Conservation (phyloP, 1,139 yeast species). For the Blastobotrys raffinosifermentans region DNA sequence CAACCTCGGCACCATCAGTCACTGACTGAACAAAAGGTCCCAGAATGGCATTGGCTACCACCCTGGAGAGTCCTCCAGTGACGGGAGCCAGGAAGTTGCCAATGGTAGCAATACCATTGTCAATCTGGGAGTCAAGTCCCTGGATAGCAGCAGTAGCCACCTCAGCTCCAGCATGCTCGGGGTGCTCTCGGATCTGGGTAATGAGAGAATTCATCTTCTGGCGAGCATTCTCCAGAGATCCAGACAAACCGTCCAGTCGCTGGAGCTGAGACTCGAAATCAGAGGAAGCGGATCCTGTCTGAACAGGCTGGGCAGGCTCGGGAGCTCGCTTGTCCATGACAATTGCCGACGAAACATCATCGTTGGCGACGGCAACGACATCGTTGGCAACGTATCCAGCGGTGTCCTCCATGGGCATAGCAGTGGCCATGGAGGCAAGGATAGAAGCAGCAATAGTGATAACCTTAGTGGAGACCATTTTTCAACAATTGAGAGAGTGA, state of each 20-base stretch:
- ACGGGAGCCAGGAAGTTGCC: conserved; percentile 20
- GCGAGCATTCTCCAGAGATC: not conserved
- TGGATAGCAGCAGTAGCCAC: conserved; percentile 22
- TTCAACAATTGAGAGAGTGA: not conserved
- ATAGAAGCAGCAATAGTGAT: not conserved
- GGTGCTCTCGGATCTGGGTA: conserved; percentile 1
- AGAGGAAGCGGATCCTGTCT: not conserved
- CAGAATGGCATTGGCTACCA: conserved; percentile 18
- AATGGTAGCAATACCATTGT: conserved; percentile 23
- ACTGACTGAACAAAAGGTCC: conserved; percentile 32
- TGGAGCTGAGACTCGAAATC: conserved; percentile 1
- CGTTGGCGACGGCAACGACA: too few relatives aligned
- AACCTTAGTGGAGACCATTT: conserved; percentile 3
- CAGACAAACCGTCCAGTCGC: not conserved
- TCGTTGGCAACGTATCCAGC: too few relatives aligned
- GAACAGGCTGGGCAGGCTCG: not conserved
- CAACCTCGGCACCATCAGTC: conserved; percentile 31
- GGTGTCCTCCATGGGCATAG: not conserved
- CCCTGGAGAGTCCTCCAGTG: conserved; percentile 23
- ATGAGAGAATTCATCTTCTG: not conserved
- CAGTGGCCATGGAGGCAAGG: conserved; percentile 1
- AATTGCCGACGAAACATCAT: too few relatives aligned
- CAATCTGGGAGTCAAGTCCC: conserved; percentile 30
- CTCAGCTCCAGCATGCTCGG: conserved; percentile 18
- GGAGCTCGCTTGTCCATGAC: too few relatives aligned